phyloP scores from a whole-genome alignment of 2,329 filamentous ascomycete species.

The Trichocomaceae sp. region DNA sequence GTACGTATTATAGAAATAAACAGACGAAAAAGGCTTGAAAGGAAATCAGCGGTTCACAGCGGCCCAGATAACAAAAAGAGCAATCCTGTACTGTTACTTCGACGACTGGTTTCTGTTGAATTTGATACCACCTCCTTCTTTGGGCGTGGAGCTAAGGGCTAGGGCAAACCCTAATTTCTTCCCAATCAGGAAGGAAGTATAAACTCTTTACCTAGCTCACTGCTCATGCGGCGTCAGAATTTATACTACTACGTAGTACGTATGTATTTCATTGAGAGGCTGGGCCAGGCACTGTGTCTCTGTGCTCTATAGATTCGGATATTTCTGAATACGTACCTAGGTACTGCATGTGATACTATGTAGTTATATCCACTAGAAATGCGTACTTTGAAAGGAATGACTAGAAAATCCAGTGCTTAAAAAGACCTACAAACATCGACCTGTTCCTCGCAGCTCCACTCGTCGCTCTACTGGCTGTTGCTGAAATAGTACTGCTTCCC shows the following conservation, averaged over 20 bases:
- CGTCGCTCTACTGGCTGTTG: slow-evolving; percentile 15
- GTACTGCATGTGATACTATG: background rate
- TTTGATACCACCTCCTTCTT: no score
- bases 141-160: no score
- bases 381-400: background rate
- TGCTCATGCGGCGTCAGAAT: no score
- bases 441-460: slow-evolving; percentile 17
- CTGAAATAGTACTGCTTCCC: background rate
- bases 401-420: background rate
- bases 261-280: background rate
- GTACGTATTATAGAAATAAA: background rate
- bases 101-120: no score
- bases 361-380: no score
- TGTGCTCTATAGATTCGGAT: no score
- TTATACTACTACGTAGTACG: background rate
- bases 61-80: background rate
- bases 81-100: background rate
- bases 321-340: no score
- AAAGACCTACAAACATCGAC: slow-evolving; percentile 4
- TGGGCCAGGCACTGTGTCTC: no score
- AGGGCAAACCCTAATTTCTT: no score
- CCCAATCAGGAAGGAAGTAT: background rate
- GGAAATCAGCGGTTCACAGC: background rate
- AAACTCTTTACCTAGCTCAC: no score
- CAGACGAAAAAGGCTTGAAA: background rate